Percentiles rank a stretch among this genome's conserved stretches.
phyloP scores from a whole-genome alignment of 2,329 filamentous ascomycete species.

The Pseudocercospora fijiensis region DNA sequence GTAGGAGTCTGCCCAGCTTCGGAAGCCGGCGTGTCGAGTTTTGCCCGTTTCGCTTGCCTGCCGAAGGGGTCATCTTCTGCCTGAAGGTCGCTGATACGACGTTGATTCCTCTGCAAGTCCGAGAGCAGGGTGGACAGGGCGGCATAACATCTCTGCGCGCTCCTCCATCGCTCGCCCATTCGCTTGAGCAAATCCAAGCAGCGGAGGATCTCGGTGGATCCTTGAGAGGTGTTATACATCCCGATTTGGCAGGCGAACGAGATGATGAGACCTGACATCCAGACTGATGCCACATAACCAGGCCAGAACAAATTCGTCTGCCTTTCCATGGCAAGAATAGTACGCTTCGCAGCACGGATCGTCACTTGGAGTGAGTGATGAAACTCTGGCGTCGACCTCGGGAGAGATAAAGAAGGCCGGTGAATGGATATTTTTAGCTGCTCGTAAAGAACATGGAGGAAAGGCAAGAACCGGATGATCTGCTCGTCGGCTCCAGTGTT shows the following conservation, averaged over 20 bases:
- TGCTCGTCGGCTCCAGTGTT: conserved; percentile 23
- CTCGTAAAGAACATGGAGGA: conserved; percentile 38
- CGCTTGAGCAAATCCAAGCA: conserved; percentile 25
- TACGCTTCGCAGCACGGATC: conserved; percentile 33
- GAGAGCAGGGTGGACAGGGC: conserved; percentile 25
- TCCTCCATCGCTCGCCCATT: conserved; percentile 25
- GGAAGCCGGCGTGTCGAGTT: conserved; percentile 6
- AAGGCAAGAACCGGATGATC: conserved; percentile 28
- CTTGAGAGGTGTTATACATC: conserved; percentile 31
- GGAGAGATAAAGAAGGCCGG: conserved; percentile 40
- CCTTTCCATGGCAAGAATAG: conserved; percentile 33
- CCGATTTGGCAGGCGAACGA: conserved; percentile 39
- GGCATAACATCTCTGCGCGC: conserved; percentile 25
- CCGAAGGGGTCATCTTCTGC: conserved; percentile 20
- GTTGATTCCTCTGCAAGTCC: conserved; percentile 21
- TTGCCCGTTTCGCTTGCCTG: conserved; percentile 16
- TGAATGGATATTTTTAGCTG: conserved; percentile 40
- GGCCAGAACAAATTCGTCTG: conserved; percentile 37
- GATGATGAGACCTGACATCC: conserved; percentile 43
- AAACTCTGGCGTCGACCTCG: conserved; percentile 34
- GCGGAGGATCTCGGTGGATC: conserved; percentile 28
- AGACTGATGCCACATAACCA: conserved; percentile 38
- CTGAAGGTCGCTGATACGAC: conserved; percentile 10
- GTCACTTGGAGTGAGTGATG: conserved; percentile 37
- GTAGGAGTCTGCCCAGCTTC: conserved; percentile 9